phyloP scores from a whole-genome alignment of 768 basidiomycete species.

The Russula virescens region DNA sequence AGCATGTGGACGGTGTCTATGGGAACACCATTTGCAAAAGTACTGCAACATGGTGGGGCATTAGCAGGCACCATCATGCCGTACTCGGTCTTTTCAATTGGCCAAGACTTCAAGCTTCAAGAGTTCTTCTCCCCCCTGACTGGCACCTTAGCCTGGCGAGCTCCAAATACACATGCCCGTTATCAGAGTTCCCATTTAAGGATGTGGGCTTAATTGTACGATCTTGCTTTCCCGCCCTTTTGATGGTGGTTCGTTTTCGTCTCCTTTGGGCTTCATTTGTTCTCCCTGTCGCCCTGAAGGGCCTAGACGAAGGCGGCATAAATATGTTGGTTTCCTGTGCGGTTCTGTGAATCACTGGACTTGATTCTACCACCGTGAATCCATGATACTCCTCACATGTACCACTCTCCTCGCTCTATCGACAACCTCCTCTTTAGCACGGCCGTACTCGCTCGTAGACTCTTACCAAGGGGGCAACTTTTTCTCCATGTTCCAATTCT shows the following conservation, averaged over 20 bases:
- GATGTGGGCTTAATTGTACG: no score
- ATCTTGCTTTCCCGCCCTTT: no score
- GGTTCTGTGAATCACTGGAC: not conserved
- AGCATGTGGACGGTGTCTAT: no score
- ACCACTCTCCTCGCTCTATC: not conserved
- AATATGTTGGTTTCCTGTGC: not conserved
- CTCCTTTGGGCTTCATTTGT: not conserved
- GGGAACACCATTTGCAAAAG: no score
- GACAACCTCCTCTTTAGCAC: not conserved
- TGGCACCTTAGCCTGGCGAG: no score
- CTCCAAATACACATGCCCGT: no score
- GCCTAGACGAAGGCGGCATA: not conserved
- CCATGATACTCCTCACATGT: not conserved
- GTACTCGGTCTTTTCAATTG: no score
- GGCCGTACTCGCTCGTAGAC: conserved; percentile 9
- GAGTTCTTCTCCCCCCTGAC: no score
- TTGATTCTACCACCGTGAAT: not conserved
- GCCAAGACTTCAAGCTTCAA: no score
- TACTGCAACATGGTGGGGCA: no score
- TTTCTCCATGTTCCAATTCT: conserved; percentile 18
- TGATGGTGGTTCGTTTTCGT: not conserved
- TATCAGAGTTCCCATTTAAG: no score
- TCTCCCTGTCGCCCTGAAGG: not conserved
- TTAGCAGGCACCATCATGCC: no score
- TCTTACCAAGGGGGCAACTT: conserved; percentile 12